A percentile compares a stretch with the other conserved stretches of the same genome.
These are phyloP conservation scores for Naganishia liquefaciens DNA, from an alignment of 1,284 basidiomycete species.

Conservation along the genomic window DNA sequence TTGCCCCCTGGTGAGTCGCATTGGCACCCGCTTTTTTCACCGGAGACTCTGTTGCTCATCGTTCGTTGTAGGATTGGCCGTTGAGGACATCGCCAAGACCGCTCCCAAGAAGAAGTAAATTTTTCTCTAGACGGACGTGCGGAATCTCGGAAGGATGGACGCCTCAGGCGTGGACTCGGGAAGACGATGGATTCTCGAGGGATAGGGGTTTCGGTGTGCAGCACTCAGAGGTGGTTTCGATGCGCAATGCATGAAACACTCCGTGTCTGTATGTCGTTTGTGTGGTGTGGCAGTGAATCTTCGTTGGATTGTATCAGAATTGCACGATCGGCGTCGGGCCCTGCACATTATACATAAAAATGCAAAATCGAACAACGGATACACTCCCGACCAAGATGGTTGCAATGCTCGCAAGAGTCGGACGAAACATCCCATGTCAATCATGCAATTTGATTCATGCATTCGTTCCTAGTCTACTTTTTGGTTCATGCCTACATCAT, in stretches of 20 bases:
- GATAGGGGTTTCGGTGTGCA: background rate
- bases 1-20: slow-evolving; percentile 81
- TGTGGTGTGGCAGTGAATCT: slow-evolving; percentile 1
- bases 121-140: no score
- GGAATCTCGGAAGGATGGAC: slow-evolving; percentile 8
- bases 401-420: background rate
- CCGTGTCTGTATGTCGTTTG: slow-evolving; percentile 7
- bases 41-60: background rate
- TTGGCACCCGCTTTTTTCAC: background rate
- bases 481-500: background rate
- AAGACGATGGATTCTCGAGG: background rate
- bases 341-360: slow-evolving; percentile 7
- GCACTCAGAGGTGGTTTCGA: background rate
- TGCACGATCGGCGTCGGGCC: background rate
- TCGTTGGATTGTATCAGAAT: background rate
- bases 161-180: background rate
- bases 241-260: background rate
- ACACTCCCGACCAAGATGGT: background rate
- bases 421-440: no score
- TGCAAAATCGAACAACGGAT: background rate
- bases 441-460: slow-evolving; percentile 1
- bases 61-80: slow-evolving; percentile 38
- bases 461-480: background rate
- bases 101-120: slow-evolving; percentile 56
- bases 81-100: slow-evolving; percentile 54